phyloP scores from a whole-genome alignment of 1,284 basidiomycete species.

The Cryptococcus depauperatus region DNA sequence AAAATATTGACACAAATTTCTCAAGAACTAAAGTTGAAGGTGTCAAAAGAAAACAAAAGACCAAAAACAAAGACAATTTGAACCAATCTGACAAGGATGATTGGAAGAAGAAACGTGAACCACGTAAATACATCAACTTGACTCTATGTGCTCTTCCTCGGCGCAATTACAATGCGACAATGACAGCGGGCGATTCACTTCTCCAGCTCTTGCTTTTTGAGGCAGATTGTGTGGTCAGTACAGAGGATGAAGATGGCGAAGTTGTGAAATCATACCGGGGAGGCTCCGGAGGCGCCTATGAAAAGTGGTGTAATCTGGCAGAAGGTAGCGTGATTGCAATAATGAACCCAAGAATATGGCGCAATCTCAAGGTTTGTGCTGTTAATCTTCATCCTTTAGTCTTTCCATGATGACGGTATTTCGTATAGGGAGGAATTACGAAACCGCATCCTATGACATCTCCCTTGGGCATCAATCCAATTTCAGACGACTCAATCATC shows the following conservation, averaged over 20 bases:
- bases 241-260: constrained; percentile 48
- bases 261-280: constrained; percentile 61
- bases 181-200: constrained; percentile 63
- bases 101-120: constrained; percentile 18
- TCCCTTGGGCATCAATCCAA: constrained; percentile 78
- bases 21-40: background rate
- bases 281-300: constrained; percentile 86
- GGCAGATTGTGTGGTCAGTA: constrained; percentile 55
- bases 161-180: constrained; percentile 43
- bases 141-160: constrained; percentile 54
- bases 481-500: constrained; percentile 67
- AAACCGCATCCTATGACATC: constrained; percentile 68
- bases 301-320: constrained; percentile 65
- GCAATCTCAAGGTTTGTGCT: constrained; percentile 66
- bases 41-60: constrained; percentile 1
- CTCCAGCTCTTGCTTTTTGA: constrained; percentile 81
- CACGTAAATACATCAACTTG: constrained; percentile 68
- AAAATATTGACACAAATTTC: constrained; percentile 15
- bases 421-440: constrained; percentile 15
- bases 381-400: background rate
- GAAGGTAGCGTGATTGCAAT: constrained; percentile 85
- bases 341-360: constrained; percentile 77
- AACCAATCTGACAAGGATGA: constrained; percentile 7
- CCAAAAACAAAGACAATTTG: constrained; percentile 13
- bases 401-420: too few relatives aligned